Evolutionary conservation across 352 stramenopile species (phyloP).

Genomic region (Paralagenidium karlingii): DNA sequence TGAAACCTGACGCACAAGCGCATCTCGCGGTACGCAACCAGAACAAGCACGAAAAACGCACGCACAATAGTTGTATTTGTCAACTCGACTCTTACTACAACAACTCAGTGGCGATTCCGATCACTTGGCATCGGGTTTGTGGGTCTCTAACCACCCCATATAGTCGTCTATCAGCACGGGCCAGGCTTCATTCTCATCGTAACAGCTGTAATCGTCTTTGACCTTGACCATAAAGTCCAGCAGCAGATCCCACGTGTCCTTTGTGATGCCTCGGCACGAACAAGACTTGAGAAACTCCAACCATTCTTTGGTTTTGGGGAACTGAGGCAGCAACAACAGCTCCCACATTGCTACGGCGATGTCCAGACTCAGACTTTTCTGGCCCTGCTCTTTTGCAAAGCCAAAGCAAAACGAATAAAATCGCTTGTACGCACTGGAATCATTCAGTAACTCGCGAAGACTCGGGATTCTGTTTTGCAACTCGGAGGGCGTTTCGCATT

Average conservation of each 20-base stretch:
- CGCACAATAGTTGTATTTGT: no score
- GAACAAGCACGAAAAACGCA: no score
- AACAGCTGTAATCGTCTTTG: slow-evolving; percentile 59
- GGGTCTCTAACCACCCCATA: no score
- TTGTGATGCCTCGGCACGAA: slow-evolving; percentile 66
- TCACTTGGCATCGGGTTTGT: no score
- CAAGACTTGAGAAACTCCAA: slow-evolving; percentile 64
- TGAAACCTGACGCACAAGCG: no score
- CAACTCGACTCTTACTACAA: no score
- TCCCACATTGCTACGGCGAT: slow-evolving; percentile 83
- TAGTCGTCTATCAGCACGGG: slow-evolving; percentile 85
- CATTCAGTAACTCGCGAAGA: slow-evolving; percentile 13
- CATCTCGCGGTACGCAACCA: no score
- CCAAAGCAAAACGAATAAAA: slow-evolving; percentile 84
- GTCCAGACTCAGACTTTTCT: slow-evolving; percentile 78
- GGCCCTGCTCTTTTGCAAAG: slow-evolving; percentile 81
- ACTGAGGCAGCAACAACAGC: slow-evolving; percentile 48
- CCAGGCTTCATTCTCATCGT: slow-evolving; percentile 85
- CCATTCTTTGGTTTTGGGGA: slow-evolving; percentile 65
- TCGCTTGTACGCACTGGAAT: slow-evolving; percentile 55
- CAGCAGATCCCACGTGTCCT: slow-evolving; percentile 79
- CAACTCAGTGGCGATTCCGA: no score
- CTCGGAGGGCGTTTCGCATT: slow-evolving; percentile 54
- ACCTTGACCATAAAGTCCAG: slow-evolving; percentile 81
- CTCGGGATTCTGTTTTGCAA: slow-evolving; percentile 39